Evolutionary conservation across 805 yeast species (phyloP), one percentile per base, ranked within the genome.

Genomic region (Priceomyces haplophilus): DNA sequence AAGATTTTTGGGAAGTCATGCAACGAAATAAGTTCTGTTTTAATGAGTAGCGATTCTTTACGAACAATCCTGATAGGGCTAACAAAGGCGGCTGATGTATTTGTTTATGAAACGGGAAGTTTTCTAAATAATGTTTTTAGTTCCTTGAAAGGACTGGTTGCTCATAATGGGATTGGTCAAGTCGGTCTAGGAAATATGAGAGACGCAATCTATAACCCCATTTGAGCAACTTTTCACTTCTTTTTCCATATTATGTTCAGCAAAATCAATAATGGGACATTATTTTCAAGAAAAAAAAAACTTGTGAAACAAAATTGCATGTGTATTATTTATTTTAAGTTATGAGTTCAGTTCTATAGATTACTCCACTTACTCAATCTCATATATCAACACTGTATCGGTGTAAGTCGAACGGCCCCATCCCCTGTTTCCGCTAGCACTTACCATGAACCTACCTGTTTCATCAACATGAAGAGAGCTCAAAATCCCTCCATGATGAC

Each of bases 371-470:
- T 34, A 21, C 24, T 81, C 82, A 24, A 90, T 83, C 51, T 88
- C 95, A 59, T 90, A 91, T 18, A 88, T 72, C 51, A 89, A 74
- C 7, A 85, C 85, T n/a, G 81, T 77, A 45, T 89, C 97, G 1
- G 93, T 83, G 18, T 84, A 76, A 29, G 72, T 67, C 3, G 95
- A 89, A 51, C 84, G 89, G 1, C 75, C 76, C 97, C 97, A 91
- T 4, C 99, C 99, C 55, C 97, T 76, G 48, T 86, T 88, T 7
- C 99, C 99, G 59, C 95, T 85, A 0, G 97, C 83, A 55, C 96
- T 84, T 4, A 91, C 76, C 83, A 93, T 73, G 60, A 86, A 93
- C 47, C 93, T 67, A 31, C 95, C 88, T 1, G 93, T 84, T 23
- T 91, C 91, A 61, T 91, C 98, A 17, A 90, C 83, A 42, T 79